Percentiles rank a stretch among this genome's conserved stretches.
Evolutionary conservation across 2,329 filamentous ascomycete genomes (phyloP).

Genomic region (Aspergillus bombycis): DNA sequence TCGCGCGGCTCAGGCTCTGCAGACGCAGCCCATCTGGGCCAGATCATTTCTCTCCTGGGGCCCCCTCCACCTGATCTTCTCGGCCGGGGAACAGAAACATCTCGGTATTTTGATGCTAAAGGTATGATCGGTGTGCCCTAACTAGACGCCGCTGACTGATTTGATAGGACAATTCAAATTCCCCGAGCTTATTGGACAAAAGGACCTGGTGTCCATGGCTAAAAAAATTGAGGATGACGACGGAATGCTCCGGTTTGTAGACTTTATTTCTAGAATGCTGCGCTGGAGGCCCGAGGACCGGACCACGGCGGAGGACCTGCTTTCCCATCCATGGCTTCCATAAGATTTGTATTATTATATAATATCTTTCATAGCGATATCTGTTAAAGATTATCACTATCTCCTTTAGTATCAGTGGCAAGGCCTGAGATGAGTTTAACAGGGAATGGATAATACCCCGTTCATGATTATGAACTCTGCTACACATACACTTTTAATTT

Average conservation of each 20-base stretch:
- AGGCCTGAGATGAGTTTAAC: not conserved
- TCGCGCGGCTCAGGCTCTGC: slow-evolving; percentile 6
- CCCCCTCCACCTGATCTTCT: slow-evolving; percentile 36
- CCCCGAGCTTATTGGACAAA: slow-evolving; percentile 11
- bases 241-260: slow-evolving; percentile 12
- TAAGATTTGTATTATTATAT: no score
- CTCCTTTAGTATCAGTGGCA: not conserved
- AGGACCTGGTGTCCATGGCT: slow-evolving; percentile 13
- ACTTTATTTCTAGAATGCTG: slow-evolving; percentile 19
- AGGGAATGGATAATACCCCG: not conserved
- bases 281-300: slow-evolving; percentile 19
- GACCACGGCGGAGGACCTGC: not conserved
- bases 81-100: slow-evolving; percentile 24
- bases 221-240: slow-evolving; percentile 11
- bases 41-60: slow-evolving; percentile 39
- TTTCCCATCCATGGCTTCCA: not conserved
- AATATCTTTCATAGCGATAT: no score
- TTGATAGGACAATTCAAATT: slow-evolving; percentile 18
- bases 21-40: slow-evolving; percentile 31
- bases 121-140: slow-evolving; percentile 6
- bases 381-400: no score
- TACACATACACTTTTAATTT: not conserved
- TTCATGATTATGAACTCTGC: not conserved
- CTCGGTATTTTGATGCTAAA: slow-evolving; percentile 24
- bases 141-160: not conserved